Conservation (phyloP, 768 basidiomycete species). For the Suillus plorans region DNA sequence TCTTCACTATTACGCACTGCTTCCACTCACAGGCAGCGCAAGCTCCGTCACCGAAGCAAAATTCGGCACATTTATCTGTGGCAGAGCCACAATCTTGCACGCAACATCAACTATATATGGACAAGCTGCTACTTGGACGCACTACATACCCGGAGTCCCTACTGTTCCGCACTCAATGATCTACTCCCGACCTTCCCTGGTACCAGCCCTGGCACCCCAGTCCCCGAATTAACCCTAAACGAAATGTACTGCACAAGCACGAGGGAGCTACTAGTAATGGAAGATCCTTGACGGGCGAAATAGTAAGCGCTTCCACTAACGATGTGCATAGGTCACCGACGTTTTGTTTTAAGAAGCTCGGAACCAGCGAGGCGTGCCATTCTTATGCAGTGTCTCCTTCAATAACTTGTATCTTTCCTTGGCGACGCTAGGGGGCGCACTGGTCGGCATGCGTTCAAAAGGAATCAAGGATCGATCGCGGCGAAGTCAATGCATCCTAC, state of each 20-base stretch:
- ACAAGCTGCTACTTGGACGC: too few relatives aligned
- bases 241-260: too few relatives aligned
- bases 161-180: too few relatives aligned
- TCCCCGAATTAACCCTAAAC: too few relatives aligned
- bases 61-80: background rate
- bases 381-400: background rate
- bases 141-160: too few relatives aligned
- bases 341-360: background rate
- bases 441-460: background rate
- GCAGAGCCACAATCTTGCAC: background rate
- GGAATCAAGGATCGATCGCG: background rate
- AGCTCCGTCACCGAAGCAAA: background rate
- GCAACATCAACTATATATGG: too few relatives aligned
- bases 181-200: too few relatives aligned
- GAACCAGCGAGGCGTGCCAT: background rate
- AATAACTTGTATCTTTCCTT: background rate
- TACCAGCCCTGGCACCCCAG: too few relatives aligned
- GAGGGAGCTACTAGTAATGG: too few relatives aligned
- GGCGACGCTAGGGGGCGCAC: background rate
- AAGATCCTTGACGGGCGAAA: too few relatives aligned
- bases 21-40: accelerated
- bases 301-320: too few relatives aligned
- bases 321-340: too few relatives aligned
- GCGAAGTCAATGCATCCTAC: background rate
- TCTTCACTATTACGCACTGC: background rate